These are phyloP conservation scores for Apophysomyces trapeziformis DNA, from an alignment of 371 early-diverging fungal species.

Conservation along the genomic window DNA sequence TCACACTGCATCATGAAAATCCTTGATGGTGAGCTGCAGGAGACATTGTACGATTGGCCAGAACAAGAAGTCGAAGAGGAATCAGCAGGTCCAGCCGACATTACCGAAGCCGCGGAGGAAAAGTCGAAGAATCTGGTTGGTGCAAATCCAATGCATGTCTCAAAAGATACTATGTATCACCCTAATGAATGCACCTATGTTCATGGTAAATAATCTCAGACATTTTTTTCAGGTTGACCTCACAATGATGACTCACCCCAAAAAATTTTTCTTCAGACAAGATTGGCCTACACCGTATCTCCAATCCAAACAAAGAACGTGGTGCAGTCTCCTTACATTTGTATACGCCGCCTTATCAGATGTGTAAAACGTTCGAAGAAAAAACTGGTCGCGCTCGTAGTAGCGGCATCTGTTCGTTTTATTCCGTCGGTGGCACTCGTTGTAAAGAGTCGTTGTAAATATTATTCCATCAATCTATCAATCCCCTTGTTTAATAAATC, in stretches of 20 bases:
- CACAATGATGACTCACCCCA: not conserved
- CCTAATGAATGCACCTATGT: conserved; percentile 87
- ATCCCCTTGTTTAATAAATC: not conserved
- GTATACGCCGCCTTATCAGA: conserved; percentile 89
- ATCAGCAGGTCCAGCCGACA: conserved; percentile 19
- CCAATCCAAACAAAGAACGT: conserved; percentile 65
- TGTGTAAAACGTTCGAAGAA: conserved; percentile 86
- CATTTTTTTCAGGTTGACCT: conserved; percentile 12
- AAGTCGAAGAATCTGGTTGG: conserved; percentile 1
- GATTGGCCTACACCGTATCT: conserved; percentile 88
- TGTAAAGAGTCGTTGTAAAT: conserved; percentile 15
- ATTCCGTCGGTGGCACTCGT: conserved; percentile 62
- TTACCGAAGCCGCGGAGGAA: conserved; percentile 30
- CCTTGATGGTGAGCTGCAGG: conserved; percentile 82
- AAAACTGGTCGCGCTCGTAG: conserved; percentile 70
- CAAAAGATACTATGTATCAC: conserved; percentile 46
- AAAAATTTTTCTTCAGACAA: conserved; percentile 52
- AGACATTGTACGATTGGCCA: conserved; percentile 85
- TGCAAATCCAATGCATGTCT: conserved; percentile 28
- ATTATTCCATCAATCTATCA: not conserved
- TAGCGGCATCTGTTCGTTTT: conserved; percentile 74
- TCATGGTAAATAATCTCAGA: conserved; percentile 59
- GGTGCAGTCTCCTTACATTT: conserved; percentile 90
- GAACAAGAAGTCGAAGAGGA: conserved; percentile 27
- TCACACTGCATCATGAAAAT: conserved; percentile 96